These are phyloP conservation scores for Ascochyta pisi DNA, from an alignment of 2,329 filamentous ascomycete genomes.

Conservation along the genomic window DNA sequence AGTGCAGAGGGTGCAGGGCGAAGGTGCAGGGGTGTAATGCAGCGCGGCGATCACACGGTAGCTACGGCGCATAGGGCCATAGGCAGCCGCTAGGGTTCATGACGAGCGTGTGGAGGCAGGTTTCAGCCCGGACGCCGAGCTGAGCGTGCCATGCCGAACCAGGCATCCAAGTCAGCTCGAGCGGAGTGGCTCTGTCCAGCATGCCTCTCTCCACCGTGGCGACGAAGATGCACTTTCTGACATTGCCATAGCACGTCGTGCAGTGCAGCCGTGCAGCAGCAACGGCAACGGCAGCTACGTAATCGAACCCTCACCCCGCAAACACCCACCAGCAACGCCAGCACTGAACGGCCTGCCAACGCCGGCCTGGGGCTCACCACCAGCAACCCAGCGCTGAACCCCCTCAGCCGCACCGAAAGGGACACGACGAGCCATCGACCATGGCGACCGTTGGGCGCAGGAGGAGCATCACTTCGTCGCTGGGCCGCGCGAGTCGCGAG, in stretches of 20 bases:
- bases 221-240: background rate
- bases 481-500: slow-evolving; percentile 28
- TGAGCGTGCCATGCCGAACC: background rate
- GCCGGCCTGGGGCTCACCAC: background rate
- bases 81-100: slow-evolving; percentile 5
- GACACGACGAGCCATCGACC: background rate
- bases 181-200: too few species aligned
- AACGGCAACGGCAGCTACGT: background rate
- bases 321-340: background rate
- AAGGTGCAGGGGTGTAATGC: background rate
- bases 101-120: slow-evolving; percentile 13
- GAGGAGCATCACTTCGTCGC: slow-evolving; percentile 31
- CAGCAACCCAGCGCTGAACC: background rate
- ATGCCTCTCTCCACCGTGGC: too few species aligned
- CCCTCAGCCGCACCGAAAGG: background rate
- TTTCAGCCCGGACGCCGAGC: slow-evolving; percentile 4
- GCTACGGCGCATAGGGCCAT: background rate
- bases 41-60: slow-evolving; percentile 5
- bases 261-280: background rate
- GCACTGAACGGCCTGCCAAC: background rate
- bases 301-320: slow-evolving; percentile 5
- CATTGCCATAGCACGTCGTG: slow-evolving; percentile 1
- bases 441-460: slow-evolving; percentile 37
- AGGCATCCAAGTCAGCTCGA: background rate
- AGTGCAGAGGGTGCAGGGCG: background rate